Percentiles rank a stretch among this genome's conserved stretches.
Evolutionary conservation across 2,329 filamentous ascomycete species (phyloP).

Genomic region (Penicillium carneum): DNA sequence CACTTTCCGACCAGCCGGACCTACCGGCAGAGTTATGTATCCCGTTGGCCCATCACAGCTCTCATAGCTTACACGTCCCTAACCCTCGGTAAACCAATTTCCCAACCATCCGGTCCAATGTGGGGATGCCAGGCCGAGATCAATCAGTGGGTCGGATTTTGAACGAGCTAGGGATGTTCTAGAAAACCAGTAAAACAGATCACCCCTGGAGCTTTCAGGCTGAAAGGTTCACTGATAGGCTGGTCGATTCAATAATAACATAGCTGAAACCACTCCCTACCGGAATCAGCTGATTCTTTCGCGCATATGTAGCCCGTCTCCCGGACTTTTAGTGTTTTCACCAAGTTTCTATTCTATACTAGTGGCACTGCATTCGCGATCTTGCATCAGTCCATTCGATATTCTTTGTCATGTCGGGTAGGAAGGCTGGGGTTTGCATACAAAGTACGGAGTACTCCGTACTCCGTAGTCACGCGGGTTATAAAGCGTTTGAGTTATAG

Average conservation of each 20-base stretch:
- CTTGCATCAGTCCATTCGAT: background rate
- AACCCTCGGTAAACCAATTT: slow-evolving; percentile 8
- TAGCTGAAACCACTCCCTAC: slow-evolving; percentile 5
- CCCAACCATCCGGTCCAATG: slow-evolving; percentile 9
- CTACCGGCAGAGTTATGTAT: background rate
- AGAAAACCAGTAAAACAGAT: slow-evolving; percentile 7
- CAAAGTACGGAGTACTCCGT: background rate
- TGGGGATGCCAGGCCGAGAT: slow-evolving; percentile 16
- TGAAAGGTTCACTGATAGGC: background rate
- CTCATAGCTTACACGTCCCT: background rate
- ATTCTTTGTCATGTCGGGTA: background rate
- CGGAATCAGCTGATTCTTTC: background rate
- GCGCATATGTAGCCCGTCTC: background rate
- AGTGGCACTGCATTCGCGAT: background rate
- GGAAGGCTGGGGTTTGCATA: too few relatives aligned
- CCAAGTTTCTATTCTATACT: background rate
- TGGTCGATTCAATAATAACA: background rate
- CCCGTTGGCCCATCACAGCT: slow-evolving; percentile 1
- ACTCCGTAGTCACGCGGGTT: background rate
- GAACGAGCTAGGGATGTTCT: slow-evolving; percentile 13
- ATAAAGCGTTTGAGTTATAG: background rate
- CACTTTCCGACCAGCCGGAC: slow-evolving; percentile 24
- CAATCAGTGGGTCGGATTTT: slow-evolving; percentile 11
- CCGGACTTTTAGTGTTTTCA: background rate
- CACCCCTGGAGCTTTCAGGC: background rate